phyloP scores from a whole-genome alignment of 2,329 filamentous ascomycete species.

The Bipolaris zeicola region DNA sequence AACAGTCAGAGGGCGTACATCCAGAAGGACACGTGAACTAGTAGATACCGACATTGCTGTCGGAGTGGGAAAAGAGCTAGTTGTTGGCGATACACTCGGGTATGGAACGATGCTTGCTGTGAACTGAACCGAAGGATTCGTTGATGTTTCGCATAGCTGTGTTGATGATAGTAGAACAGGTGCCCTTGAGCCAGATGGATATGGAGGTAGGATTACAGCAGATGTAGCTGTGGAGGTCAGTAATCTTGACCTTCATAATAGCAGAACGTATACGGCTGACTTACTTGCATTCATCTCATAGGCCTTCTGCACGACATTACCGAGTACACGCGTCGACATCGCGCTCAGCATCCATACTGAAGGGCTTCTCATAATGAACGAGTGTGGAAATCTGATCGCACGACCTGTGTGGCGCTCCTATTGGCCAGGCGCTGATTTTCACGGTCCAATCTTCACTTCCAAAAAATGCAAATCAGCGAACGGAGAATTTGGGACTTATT shows the following conservation, averaged over 20 bases:
- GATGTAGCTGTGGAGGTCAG: constrained; percentile 18
- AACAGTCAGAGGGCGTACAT: neutral
- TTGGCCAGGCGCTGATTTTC: constrained; percentile 12
- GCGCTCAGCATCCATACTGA: constrained; percentile 25
- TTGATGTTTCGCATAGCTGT: constrained; percentile 1
- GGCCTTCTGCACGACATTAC: constrained; percentile 16
- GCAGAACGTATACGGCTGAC: neutral
- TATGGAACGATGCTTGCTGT: neutral
- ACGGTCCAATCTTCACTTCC: constrained; percentile 3
- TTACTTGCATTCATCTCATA: constrained; percentile 20
- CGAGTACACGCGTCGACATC: constrained; percentile 23
- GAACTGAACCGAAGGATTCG: neutral
- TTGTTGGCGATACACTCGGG: neutral
- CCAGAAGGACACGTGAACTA: neutral
- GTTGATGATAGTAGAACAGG: neutral
- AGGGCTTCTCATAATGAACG: constrained; percentile 25
- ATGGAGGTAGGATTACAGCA: constrained; percentile 18
- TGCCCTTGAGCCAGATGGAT: constrained; percentile 16
- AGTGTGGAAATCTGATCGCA: constrained; percentile 5
- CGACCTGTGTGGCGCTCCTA: constrained; percentile 16
- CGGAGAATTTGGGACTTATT: constrained; percentile 13
- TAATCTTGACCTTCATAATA: neutral
- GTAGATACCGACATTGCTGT: neutral
- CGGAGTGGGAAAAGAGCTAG: neutral
- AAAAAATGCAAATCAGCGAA: constrained; percentile 10